A percentile compares a stretch with the other conserved stretches of the same genome.
Evolutionary conservation across 768 basidiomycete genomes (phyloP).

Genomic region (Lactarius trivialis): DNA sequence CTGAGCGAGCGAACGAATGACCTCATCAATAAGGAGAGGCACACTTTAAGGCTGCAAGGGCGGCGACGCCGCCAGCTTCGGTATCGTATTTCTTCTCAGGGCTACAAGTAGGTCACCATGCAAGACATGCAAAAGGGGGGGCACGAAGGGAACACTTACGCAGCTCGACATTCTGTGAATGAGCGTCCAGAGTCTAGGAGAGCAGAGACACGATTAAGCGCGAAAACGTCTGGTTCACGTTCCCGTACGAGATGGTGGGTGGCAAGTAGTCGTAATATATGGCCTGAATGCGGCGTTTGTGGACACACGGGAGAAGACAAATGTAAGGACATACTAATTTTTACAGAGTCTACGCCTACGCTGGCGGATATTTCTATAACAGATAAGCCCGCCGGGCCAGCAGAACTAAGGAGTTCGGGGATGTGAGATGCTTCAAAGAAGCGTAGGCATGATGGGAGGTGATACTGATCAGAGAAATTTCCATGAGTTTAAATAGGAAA

Average conservation of each 20-base stretch:
- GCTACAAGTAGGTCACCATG: slow-evolving; percentile 29
- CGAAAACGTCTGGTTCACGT: slow-evolving; percentile 62
- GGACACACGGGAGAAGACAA: neutral
- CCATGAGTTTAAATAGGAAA: neutral
- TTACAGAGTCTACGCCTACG: slow-evolving; percentile 39
- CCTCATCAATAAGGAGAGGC: slow-evolving; percentile 23
- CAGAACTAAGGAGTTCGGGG: slow-evolving; percentile 61
- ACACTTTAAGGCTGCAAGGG: slow-evolving; percentile 64
- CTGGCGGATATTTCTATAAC: slow-evolving; percentile 35
- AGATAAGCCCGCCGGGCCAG: slow-evolving; percentile 48
- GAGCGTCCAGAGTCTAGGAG: slow-evolving; percentile 62
- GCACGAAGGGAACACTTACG: slow-evolving; percentile 32
- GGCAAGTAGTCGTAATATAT: slow-evolving; percentile 67
- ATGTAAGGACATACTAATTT: slow-evolving; percentile 41
- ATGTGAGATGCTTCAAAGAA: slow-evolving; percentile 66
- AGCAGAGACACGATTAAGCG: slow-evolving; percentile 63
- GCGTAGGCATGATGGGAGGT: slow-evolving; percentile 68
- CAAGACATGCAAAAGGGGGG: neutral
- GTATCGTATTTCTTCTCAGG: slow-evolving; percentile 56
- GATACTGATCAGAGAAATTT: slow-evolving; percentile 42
- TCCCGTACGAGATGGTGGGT: slow-evolving; percentile 74
- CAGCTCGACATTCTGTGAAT: slow-evolving; percentile 41
- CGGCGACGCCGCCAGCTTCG: slow-evolving; percentile 57
- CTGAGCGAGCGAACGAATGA: neutral
- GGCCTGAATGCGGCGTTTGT: slow-evolving; percentile 38